Evolutionary conservation across 768 basidiomycete species (phyloP).

Genomic region (Tremella mesenterica): DNA sequence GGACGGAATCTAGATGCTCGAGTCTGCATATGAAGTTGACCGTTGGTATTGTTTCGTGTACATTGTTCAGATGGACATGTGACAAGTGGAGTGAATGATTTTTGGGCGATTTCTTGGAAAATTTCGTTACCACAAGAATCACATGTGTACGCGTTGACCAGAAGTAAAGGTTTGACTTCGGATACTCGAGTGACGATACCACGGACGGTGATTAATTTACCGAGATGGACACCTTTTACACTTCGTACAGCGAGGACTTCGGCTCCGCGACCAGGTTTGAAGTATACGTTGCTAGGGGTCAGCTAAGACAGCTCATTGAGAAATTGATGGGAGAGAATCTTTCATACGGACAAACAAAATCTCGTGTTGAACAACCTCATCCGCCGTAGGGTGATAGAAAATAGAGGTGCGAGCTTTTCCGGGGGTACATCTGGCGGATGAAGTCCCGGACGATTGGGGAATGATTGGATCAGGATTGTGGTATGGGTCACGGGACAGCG

Average conservation of each 20-base stretch:
- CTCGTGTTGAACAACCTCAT: too few relatives aligned
- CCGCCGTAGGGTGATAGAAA: too few relatives aligned
- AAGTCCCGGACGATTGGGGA: too few relatives aligned
- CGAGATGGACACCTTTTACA: conserved; percentile 76
- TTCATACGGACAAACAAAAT: too few relatives aligned
- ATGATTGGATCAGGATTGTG: too few relatives aligned
- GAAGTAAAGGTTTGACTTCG: conserved; percentile 93
- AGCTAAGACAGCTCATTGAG: not conserved
- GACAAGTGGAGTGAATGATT: conserved; percentile 76
- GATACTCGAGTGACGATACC: conserved; percentile 98
- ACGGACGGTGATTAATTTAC: conserved; percentile 86
- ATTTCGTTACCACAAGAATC: conserved; percentile 97
- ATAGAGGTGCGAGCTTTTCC: too few relatives aligned
- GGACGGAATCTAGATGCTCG: conserved; percentile 93
- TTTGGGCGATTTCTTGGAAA: conserved; percentile 91
- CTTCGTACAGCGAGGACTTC: conserved; percentile 73
- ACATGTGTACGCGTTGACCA: conserved; percentile 96
- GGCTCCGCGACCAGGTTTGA: conserved; percentile 54
- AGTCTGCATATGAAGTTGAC: conserved; percentile 95
- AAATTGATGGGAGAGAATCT: too few relatives aligned
- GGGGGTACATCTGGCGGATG: too few relatives aligned
- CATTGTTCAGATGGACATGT: conserved; percentile 86
- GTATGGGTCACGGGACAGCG: too few relatives aligned
- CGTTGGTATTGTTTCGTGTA: conserved; percentile 73
- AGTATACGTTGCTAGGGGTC: conserved; percentile 73